phyloP scores from a whole-genome alignment of 495 filamentous ascomycete genomes.

The Penicillium samsonianum region DNA sequence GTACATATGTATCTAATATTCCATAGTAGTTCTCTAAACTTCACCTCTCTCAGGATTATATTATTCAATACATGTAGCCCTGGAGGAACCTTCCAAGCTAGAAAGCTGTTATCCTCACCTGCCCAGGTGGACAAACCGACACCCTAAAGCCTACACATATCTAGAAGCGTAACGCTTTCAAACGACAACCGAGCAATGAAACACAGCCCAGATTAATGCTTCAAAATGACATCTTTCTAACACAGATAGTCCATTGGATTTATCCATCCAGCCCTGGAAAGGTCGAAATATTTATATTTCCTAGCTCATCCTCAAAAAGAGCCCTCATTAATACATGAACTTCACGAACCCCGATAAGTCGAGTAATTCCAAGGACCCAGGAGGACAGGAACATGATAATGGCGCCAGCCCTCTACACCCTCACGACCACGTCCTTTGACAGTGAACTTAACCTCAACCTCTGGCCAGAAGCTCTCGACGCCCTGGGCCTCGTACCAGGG shows the following conservation, averaged over 20 bases:
- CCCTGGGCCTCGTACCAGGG: slow-evolving; percentile 69
- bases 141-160: neutral
- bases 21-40: too few species aligned
- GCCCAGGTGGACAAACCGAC: neutral
- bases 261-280: neutral
- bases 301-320: neutral
- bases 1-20: too few species aligned
- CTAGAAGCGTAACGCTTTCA: neutral
- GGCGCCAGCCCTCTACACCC: slow-evolving; percentile 64
- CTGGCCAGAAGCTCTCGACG: slow-evolving; percentile 82
- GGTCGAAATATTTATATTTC: neutral
- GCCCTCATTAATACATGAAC: neutral
- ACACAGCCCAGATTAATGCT: neutral
- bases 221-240: neutral
- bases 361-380: slow-evolving; percentile 90
- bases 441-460: slow-evolving; percentile 84
- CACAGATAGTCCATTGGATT: neutral
- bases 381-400: slow-evolving; percentile 92
- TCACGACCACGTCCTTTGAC: slow-evolving; percentile 58
- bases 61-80: too few species aligned
- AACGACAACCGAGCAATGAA: neutral
- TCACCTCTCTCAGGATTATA: too few species aligned
- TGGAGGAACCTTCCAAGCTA: too few species aligned
- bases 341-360: slow-evolving; percentile 77
- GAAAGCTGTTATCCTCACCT: neutral